Conservation (phyloP, 1,284 basidiomycete genomes). For the Ceratobasidium sp. region DNA sequence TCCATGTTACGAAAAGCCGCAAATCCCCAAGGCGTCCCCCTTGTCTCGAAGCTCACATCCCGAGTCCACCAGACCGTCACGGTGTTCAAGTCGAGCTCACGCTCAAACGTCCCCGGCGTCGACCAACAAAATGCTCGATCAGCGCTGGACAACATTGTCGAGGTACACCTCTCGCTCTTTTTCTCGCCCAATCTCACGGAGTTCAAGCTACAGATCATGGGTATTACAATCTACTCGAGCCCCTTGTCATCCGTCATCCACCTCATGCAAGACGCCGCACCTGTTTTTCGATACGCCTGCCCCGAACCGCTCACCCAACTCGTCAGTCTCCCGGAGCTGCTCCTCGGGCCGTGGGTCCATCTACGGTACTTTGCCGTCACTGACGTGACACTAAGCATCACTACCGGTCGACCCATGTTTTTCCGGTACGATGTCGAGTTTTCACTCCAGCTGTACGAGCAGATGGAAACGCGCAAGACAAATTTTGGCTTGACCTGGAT, state of each 20-base stretch:
- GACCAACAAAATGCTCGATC: neutral
- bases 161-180: neutral
- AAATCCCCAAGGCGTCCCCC: neutral
- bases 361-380: slow-evolving; percentile 10
- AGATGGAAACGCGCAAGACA: neutral
- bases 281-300: slow-evolving; percentile 3
- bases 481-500: slow-evolving; percentile 14
- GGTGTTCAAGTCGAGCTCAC: neutral
- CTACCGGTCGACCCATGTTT: neutral
- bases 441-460: neutral
- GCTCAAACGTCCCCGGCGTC: neutral
- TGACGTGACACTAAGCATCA: slow-evolving; percentile 7
- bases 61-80: neutral
- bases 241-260: neutral
- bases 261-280: neutral
- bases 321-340: neutral
- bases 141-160: neutral
- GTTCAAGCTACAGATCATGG: slow-evolving; percentile 1
- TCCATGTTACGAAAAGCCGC: neutral
- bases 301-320: neutral
- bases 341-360: neutral
- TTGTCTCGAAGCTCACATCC: neutral
- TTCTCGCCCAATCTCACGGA: neutral
- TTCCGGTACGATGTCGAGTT: slow-evolving; percentile 19
- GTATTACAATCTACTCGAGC: slow-evolving; percentile 5